Percentiles rank a stretch among this genome's conserved stretches.
Evolutionary conservation across 106 monocot species (phyloP).

Genomic region (Dioscorea alata): DNA sequence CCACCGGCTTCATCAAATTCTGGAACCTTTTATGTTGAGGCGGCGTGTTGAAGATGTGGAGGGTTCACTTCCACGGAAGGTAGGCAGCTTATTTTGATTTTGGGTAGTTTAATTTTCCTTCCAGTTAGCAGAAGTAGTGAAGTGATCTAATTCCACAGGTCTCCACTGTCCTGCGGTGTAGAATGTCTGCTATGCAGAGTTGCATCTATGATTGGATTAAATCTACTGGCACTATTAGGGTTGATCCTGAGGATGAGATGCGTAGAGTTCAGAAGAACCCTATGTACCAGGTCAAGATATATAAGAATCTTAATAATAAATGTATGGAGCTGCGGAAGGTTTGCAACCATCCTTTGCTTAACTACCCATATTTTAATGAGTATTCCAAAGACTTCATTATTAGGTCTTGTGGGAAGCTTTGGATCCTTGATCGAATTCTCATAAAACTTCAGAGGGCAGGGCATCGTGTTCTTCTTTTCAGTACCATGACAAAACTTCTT

Average conservation of each 20-base stretch:
- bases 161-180: slow-evolving; percentile 80
- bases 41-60: slow-evolving; percentile 98
- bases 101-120: not conserved
- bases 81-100: slow-evolving; percentile 7
- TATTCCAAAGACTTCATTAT: slow-evolving; percentile 82
- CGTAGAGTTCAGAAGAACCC: slow-evolving; percentile 68
- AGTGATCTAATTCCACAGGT: slow-evolving; percentile 37
- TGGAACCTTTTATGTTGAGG: slow-evolving; percentile 97
- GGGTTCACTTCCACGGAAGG: slow-evolving; percentile 95
- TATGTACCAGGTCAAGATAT: slow-evolving; percentile 73
- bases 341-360: slow-evolving; percentile 93
- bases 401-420: slow-evolving; percentile 92
- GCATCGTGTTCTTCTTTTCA: slow-evolving; percentile 95
- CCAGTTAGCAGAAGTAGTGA: not conserved
- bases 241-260: slow-evolving; percentile 93
- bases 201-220: slow-evolving; percentile 99
- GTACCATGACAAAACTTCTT: slow-evolving; percentile 97
- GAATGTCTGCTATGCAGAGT: slow-evolving; percentile 95
- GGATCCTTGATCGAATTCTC: slow-evolving; percentile 95
- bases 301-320: slow-evolving; percentile 95
- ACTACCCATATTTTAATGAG: slow-evolving; percentile 73
- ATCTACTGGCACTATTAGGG: slow-evolving; percentile 88
- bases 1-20: slow-evolving; percentile 93
- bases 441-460: slow-evolving; percentile 95
- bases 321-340: slow-evolving; percentile 98